Percentiles rank a stretch among this genome's conserved stretches.
These are phyloP conservation scores for Ustilago bromivora DNA, from an alignment of 1,284 basidiomycete species.

Conservation along the genomic window DNA sequence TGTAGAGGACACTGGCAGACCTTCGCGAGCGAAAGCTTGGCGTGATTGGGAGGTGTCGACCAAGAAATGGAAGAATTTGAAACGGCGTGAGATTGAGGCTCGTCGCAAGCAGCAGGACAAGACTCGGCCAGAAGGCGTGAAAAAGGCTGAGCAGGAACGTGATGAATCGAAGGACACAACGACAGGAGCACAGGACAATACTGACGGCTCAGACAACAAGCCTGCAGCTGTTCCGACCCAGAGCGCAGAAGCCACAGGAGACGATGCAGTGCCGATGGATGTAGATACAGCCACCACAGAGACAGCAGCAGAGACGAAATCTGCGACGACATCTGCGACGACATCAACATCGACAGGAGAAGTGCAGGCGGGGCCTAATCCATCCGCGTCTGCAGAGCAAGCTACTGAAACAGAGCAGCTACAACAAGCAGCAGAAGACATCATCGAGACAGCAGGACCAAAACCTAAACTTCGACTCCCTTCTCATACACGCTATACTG, in stretches of 20 bases:
- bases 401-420: neutral
- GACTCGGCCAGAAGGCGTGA: conserved; percentile 2
- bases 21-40: conserved; percentile 48
- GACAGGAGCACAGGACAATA: neutral
- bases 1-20: conserved; percentile 50
- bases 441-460: conserved; percentile 16
- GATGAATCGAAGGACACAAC: neutral
- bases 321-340: neutral
- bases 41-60: conserved; percentile 43
- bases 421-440: conserved; percentile 9
- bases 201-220: neutral
- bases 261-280: conserved; percentile 31
- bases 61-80: conserved; percentile 44
- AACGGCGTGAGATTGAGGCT: conserved; percentile 28
- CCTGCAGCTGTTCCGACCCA: neutral
- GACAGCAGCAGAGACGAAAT: neutral
- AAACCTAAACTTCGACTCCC: conserved; percentile 37
- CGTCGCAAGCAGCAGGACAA: conserved; percentile 14
- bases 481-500: conserved; percentile 47
- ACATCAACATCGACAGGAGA: neutral
- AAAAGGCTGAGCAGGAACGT: neutral
- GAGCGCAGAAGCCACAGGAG: neutral
- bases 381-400: neutral
- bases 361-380: neutral
- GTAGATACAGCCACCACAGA: conserved; percentile 21